Evolutionary conservation across 1,284 basidiomycete species (phyloP).

Genomic region (Rhodotorula sp.): DNA sequence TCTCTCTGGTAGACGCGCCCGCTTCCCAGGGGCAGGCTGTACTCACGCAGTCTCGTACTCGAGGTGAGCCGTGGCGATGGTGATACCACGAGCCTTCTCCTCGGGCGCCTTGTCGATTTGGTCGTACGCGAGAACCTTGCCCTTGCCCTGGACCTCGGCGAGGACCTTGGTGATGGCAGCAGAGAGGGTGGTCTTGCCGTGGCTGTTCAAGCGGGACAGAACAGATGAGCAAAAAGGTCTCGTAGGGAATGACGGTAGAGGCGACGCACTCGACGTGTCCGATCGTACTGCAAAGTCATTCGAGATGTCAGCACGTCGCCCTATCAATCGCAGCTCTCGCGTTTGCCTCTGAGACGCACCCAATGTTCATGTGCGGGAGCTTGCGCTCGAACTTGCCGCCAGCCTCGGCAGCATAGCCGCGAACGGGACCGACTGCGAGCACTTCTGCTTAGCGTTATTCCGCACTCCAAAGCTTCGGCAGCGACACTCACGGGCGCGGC

Average conservation of each 20-base stretch:
- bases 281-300: constrained; percentile 44
- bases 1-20: no score
- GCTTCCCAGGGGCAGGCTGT: not conserved
- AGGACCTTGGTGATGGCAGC: constrained; percentile 98
- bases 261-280: constrained; percentile 48
- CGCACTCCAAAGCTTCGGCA: not conserved
- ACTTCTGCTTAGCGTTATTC: not conserved
- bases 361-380: constrained; percentile 50
- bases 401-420: constrained; percentile 36
- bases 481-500: constrained; percentile 13
- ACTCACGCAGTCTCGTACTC: constrained; percentile 83
- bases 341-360: constrained; percentile 19
- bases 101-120: constrained; percentile 99
- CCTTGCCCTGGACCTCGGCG: constrained; percentile 68
- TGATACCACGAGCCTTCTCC: constrained; percentile 99
- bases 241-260: not conserved
- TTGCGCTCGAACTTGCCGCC: constrained; percentile 35
- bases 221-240: not conserved
- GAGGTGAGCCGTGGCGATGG: constrained; percentile 83
- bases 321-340: no score
- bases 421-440: constrained; percentile 22
- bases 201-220: constrained; percentile 43
- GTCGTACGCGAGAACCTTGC: constrained; percentile 95
- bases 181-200: constrained; percentile 82
- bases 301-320: not conserved